A percentile compares a stretch with the other conserved stretches of the same genome.
Evolutionary conservation across 2,329 filamentous ascomycete species (phyloP).

Genomic region (Camillea tinctor): DNA sequence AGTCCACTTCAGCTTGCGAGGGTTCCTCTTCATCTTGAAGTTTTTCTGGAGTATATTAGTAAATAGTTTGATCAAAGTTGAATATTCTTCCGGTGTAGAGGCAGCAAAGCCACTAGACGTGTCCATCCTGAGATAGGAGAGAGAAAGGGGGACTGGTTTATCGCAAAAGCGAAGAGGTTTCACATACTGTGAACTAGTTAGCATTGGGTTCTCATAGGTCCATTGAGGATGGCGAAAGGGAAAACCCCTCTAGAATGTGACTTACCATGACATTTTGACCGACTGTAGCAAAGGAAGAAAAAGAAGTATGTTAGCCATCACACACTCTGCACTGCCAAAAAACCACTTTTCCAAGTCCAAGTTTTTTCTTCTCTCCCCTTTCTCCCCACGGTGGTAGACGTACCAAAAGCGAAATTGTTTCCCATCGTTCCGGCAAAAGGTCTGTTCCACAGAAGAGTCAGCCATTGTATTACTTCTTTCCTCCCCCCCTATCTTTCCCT

Average conservation of each 20-base stretch:
- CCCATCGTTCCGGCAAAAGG: conserved; percentile 27
- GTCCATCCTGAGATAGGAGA: background rate
- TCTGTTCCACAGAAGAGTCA: conserved; percentile 4
- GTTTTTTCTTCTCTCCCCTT: background rate
- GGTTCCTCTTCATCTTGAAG: conserved; percentile 92
- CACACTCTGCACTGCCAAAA: background rate
- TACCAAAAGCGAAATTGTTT: conserved; percentile 54
- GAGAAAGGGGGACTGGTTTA: background rate
- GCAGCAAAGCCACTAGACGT: background rate
- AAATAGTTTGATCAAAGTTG: background rate
- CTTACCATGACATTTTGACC: background rate
- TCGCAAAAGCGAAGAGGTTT: background rate
- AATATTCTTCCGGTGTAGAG: background rate
- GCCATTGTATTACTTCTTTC: background rate
- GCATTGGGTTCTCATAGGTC: background rate
- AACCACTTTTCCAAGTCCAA: conserved; percentile 33
- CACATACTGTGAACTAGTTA: background rate
- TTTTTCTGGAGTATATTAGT: background rate
- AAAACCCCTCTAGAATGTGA: background rate
- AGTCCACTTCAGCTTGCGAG: conserved; percentile 95
- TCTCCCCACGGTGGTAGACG: background rate
- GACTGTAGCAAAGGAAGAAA: background rate
- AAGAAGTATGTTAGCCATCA: background rate
- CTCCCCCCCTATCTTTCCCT: no score
- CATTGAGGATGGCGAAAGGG: background rate